phyloP scores from a whole-genome alignment of 2,329 filamentous ascomycete species.

The Colletotrichum camelliae region DNA sequence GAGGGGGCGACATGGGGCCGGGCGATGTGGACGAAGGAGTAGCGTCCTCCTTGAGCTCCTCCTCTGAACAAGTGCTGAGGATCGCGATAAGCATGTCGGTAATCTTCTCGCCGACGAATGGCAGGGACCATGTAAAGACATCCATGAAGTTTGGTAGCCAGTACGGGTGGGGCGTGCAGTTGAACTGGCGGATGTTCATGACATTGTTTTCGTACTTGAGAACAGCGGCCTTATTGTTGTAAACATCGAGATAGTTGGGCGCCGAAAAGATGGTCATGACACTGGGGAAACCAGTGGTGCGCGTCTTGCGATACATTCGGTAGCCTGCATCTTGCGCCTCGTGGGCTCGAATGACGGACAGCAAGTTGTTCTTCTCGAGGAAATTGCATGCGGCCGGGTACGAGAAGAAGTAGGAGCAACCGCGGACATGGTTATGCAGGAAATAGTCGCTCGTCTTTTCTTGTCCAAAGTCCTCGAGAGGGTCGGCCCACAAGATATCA shows the following conservation, averaged over 20 bases:
- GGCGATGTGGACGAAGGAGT: slow-evolving; percentile 73
- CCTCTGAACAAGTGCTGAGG: slow-evolving; percentile 98
- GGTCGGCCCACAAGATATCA: slow-evolving; percentile 98
- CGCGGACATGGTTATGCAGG: slow-evolving; percentile 96
- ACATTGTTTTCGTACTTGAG: slow-evolving; percentile 99
- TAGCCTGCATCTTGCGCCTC: slow-evolving; percentile 99
- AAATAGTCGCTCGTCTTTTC: slow-evolving; percentile 99
- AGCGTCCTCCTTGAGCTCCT: slow-evolving; percentile 91
- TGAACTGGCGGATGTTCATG: slow-evolving; percentile 99
- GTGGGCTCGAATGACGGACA: slow-evolving; percentile 96
- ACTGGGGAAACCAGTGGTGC: slow-evolving; percentile 96
- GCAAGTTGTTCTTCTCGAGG: slow-evolving; percentile 97
- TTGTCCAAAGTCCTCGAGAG: slow-evolving; percentile 96
- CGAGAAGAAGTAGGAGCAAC: slow-evolving; percentile 99
- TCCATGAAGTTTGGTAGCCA: slow-evolving; percentile 99
- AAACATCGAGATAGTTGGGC: slow-evolving; percentile 97
- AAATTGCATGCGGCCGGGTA: slow-evolving; percentile 97
- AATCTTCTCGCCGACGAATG: slow-evolving; percentile 98
- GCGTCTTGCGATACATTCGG: slow-evolving; percentile 98
- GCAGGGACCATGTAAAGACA: slow-evolving; percentile 99
- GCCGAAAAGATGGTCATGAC: slow-evolving; percentile 99
- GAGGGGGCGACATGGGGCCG: slow-evolving; percentile 77
- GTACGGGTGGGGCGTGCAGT: slow-evolving; percentile 98
- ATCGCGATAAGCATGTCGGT: slow-evolving; percentile 99
- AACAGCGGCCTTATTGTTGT: slow-evolving; percentile 99